Percentiles rank a stretch among this genome's conserved stretches.
phyloP scores from a whole-genome alignment of 2,329 filamentous ascomycete species.

The Gyromitra esculenta region DNA sequence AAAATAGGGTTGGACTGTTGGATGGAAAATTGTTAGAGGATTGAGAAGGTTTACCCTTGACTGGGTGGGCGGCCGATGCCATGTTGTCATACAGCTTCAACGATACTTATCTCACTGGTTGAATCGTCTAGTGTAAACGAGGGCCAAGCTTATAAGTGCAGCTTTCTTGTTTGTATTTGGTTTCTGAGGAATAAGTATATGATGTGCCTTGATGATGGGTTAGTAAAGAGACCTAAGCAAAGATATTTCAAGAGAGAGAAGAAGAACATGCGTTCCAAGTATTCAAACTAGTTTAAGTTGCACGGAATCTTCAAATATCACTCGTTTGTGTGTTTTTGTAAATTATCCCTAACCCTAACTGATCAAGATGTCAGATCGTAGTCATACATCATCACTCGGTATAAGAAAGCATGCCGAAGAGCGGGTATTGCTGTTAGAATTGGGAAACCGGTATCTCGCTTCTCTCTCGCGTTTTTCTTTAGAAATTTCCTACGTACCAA shows the following conservation, averaged over 20 bases:
- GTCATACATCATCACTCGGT: neutral
- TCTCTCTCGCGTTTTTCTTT: too few relatives aligned
- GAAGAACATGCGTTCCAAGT: neutral
- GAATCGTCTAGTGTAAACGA: neutral
- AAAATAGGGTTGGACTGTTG: neutral
- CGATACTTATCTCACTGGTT: neutral
- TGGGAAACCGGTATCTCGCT: too few relatives aligned
- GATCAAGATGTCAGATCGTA: neutral
- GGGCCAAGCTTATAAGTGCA: neutral
- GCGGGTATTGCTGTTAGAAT: too few relatives aligned
- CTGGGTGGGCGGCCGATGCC: neutral
- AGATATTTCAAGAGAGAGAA: neutral
- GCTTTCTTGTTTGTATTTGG: neutral
- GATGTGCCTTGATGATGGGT: neutral
- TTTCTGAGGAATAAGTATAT: neutral
- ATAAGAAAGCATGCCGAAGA: neutral
- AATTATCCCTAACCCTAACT: neutral
- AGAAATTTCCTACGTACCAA: too few relatives aligned
- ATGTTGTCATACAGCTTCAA: neutral
- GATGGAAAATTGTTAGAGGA: neutral
- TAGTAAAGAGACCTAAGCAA: neutral
- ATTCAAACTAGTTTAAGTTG: neutral
- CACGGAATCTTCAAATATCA: neutral
- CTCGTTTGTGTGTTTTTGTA: neutral
- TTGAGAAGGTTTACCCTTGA: neutral